These are phyloP conservation scores for Adansonia madagascariensis DNA, from an alignment of 441 rosid species.

Conservation along the genomic window DNA sequence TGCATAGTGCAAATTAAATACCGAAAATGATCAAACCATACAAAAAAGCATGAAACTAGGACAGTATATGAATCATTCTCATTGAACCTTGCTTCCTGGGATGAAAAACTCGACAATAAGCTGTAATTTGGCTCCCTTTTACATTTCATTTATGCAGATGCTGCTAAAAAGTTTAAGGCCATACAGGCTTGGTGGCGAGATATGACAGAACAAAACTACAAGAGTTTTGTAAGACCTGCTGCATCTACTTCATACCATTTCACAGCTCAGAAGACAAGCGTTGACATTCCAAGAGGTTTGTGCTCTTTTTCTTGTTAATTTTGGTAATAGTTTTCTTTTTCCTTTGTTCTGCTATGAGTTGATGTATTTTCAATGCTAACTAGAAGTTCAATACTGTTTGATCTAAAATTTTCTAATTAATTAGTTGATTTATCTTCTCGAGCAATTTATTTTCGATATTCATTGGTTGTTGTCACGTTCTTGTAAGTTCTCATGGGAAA, in stretches of 20 bases:
- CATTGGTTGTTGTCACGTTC: background rate
- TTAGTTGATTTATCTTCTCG: slow-evolving; percentile 5
- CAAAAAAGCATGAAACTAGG: background rate
- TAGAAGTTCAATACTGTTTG: background rate
- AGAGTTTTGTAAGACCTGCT: slow-evolving; percentile 41
- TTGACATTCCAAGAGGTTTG: slow-evolving; percentile 52
- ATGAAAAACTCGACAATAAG: background rate
- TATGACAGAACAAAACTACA: slow-evolving; percentile 67
- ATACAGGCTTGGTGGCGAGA: slow-evolving; percentile 95
- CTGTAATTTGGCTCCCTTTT: background rate
- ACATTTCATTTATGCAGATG: slow-evolving; percentile 48
- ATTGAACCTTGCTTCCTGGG: background rate
- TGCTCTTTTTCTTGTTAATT: slow-evolving; percentile 16
- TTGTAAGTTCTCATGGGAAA: slow-evolving; percentile 12
- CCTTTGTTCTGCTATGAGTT: background rate
- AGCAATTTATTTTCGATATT: slow-evolving; percentile 9
- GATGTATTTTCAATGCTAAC: background rate
- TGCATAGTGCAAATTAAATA: background rate
- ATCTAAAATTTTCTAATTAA: background rate
- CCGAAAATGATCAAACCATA: background rate
- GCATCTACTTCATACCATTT: slow-evolving; percentile 35
- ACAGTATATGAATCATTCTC: background rate
- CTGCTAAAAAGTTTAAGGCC: slow-evolving; percentile 69
- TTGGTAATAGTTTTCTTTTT: background rate
- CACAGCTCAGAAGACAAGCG: slow-evolving; percentile 38